Percentiles rank a stretch among this genome's conserved stretches.
phyloP scores from a whole-genome alignment of 1,284 basidiomycete genomes.

The Rhodotorula sp. region DNA sequence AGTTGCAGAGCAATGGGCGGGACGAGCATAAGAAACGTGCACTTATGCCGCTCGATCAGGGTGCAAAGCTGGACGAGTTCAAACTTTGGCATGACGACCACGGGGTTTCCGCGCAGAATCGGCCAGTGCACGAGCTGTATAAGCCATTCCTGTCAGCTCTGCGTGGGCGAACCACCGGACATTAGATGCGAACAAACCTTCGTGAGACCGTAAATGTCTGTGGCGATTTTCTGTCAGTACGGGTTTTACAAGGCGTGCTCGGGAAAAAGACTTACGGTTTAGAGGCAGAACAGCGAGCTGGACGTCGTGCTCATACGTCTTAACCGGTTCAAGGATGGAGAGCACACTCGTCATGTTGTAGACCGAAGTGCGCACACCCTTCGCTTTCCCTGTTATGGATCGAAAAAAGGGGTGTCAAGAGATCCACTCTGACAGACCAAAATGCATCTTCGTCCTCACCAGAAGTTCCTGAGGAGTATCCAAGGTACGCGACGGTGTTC shows the following conservation, averaged over 20 bases:
- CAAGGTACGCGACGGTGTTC: constrained; percentile 40
- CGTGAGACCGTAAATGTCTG: constrained; percentile 33
- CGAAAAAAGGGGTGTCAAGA: no score
- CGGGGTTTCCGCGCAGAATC: constrained; percentile 59
- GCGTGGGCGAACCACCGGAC: no score
- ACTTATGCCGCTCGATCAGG: constrained; percentile 64
- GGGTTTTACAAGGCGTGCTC: not conserved
- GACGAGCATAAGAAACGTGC: constrained; percentile 67
- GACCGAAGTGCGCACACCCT: constrained; percentile 43
- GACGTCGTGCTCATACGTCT: constrained; percentile 29
- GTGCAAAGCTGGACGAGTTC: constrained; percentile 69
- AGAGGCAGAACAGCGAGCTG: constrained; percentile 41
- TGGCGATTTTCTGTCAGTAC: no score
- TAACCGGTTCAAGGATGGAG: constrained; percentile 26
- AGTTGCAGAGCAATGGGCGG: constrained; percentile 79
- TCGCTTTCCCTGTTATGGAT: constrained; percentile 17
- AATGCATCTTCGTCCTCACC: constrained; percentile 12
- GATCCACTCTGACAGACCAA: no score
- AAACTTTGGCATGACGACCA: constrained; percentile 70
- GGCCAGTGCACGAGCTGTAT: constrained; percentile 61
- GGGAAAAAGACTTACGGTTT: constrained; percentile 22
- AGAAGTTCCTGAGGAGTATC: constrained; percentile 42
- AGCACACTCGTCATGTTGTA: constrained; percentile 43
- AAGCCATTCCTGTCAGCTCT: constrained; percentile 45
- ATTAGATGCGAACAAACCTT: not conserved